A percentile compares a stretch with the other conserved stretches of the same genome.
phyloP scores from a whole-genome alignment of 192 early-diverging fungal genomes.

The Oehlia diaphana region DNA sequence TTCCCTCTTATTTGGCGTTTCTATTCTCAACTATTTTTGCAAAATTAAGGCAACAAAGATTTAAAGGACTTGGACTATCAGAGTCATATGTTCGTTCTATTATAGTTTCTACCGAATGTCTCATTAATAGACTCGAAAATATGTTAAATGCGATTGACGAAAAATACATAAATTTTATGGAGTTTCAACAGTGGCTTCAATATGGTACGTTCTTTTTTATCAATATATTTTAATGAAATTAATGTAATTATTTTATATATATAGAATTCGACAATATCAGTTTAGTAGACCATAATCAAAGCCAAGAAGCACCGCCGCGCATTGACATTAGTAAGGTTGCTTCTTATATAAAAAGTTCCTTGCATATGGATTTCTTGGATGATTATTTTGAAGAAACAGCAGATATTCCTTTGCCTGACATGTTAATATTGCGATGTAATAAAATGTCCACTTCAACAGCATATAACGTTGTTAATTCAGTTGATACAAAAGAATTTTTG shows the following conservation, averaged over 20 bases:
- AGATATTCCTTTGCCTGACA: neutral
- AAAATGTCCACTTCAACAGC: conserved; percentile 15
- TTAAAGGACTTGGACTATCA: conserved; percentile 16
- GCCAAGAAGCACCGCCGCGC: neutral
- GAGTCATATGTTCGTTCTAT: conserved; percentile 19
- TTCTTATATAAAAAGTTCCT: conserved; percentile 23
- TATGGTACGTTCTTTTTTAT: conserved; percentile 3
- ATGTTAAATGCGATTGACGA: conserved; percentile 4
- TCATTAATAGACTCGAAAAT: conserved; percentile 9
- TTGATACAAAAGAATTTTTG: conserved; percentile 5
- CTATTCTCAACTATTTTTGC: neutral
- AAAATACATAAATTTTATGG: conserved; percentile 21
- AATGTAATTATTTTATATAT: neutral
- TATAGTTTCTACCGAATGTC: neutral
- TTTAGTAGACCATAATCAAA: neutral
- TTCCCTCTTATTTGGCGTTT: neutral
- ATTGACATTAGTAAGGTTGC: conserved; percentile 12
- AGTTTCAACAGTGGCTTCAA: conserved; percentile 30
- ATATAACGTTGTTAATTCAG: conserved; percentile 22
- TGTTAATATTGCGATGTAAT: neutral
- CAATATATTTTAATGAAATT: neutral
- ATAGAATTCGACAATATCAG: conserved; percentile 24
- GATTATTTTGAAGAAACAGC: neutral
- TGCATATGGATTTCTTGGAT: conserved; percentile 11
- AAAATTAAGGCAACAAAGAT: conserved; percentile 27